phyloP scores from a whole-genome alignment of 306 rosid genomes.

The Alnus glutinosa region DNA sequence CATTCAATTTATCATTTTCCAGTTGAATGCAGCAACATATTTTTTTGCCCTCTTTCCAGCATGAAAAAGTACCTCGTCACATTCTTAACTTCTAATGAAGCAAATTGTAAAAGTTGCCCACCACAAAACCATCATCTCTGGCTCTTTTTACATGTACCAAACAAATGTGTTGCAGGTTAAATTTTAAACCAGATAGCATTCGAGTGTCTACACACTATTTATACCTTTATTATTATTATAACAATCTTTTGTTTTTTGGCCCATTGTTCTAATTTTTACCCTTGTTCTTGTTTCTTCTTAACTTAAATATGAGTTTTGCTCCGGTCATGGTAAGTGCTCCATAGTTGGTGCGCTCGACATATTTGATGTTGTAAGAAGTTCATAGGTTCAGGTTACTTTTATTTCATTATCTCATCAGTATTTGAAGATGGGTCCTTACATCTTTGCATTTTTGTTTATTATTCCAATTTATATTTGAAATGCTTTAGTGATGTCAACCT shows the following conservation, averaged over 20 bases:
- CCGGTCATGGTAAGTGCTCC: neutral
- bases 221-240: neutral
- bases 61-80: neutral
- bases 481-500: neutral
- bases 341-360: neutral
- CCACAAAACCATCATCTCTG: neutral
- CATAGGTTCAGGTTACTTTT: neutral
- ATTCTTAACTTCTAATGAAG: neutral
- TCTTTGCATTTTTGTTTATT: neutral
- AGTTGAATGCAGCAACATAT: no score
- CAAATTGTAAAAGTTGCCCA: neutral
- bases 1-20: no score
- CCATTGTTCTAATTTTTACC: neutral
- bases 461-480: neutral
- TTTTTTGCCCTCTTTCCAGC: neutral
- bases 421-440: no score
- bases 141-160: neutral
- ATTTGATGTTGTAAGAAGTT: neutral
- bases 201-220: neutral
- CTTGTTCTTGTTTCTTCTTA: neutral
- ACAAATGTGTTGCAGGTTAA: neutral
- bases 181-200: neutral
- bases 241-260: neutral
- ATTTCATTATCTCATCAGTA: neutral
- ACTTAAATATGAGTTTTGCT: neutral